Base-by-base conservation (phyloP, 148 eudicot species). In the Rhododendron williamsianum region DNA sequence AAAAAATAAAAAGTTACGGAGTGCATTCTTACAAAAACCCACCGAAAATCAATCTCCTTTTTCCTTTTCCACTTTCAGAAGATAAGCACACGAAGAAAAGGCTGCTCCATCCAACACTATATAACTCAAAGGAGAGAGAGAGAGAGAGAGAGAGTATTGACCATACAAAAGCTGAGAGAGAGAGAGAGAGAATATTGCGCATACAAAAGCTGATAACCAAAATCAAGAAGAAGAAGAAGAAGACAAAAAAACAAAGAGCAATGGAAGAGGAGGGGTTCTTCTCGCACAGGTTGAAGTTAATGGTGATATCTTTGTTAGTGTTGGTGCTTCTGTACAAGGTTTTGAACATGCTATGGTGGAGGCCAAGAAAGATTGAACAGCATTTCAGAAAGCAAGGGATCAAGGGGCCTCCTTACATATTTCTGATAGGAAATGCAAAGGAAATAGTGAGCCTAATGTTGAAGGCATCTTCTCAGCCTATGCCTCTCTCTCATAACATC, bases 321-420 rank as follows among this genome's bases (percentile, higher is more conserved):
- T 2, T 82, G 54, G 87, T 89, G 9, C 76, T 93, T 80, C 51
- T 85, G 54, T 21, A 87, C n/a, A 92, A 92, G 80, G 78, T 92
- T 25, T 76, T 87, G 86, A 73, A 91, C 12, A 86, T 90, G 67
- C 87, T 95, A 36, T 97, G 98, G 96, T 95, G 98, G 98, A 93
- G 89, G 49, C 99, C 99, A 43, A 92, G 93, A 49, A 95, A 85
- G 85, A 90, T 92, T 48, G 96, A 93, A 85, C 84, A 90, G 10
- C 93, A 95, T 87, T 97, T 97, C 82, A 87, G 90, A 12, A 93
- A 90, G 81, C 99, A 97, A 89, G 99, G 99, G 46, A 92, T 97
- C 49, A 94, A 87, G 88, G 99, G 99, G 6, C 99, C 99, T 38
- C 92, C 94, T 21, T 97, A 95, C 58, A 82, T 87, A 27, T 94